Conservation (phyloP, 208 protist genomes). For the Endotrypanum monterogeii region DNA sequence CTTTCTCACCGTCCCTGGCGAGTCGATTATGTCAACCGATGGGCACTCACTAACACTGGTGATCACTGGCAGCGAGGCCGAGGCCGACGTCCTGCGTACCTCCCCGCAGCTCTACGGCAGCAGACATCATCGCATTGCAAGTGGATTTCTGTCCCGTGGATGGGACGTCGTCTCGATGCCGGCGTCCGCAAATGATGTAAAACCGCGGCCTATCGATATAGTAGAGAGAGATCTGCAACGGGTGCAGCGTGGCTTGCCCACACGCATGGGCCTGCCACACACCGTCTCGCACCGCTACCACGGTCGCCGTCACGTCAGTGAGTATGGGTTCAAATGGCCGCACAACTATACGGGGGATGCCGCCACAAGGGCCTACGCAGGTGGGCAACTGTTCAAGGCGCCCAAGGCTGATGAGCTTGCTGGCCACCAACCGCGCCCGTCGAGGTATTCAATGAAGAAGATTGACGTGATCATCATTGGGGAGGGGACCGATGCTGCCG, state of each 20-base stretch:
- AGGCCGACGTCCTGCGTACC: constrained; percentile 61
- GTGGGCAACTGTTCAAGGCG: constrained; percentile 74
- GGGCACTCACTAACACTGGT: constrained; percentile 64
- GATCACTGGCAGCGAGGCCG: constrained; percentile 41
- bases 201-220: constrained; percentile 40
- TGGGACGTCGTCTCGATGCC: constrained; percentile 80
- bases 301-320: constrained; percentile 72
- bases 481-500: constrained; percentile 41
- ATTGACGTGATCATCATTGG: constrained; percentile 72
- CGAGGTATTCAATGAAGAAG: constrained; percentile 42
- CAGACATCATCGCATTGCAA: constrained; percentile 81
- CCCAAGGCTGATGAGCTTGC: constrained; percentile 49
- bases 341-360: constrained; percentile 77
- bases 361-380: constrained; percentile 58
- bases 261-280: constrained; percentile 63
- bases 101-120: constrained; percentile 78
- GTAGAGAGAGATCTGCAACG: constrained; percentile 60
- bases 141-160: constrained; percentile 64
- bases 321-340: constrained; percentile 80
- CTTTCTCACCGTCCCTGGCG: constrained; percentile 69
- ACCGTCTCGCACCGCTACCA: constrained; percentile 76
- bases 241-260: constrained; percentile 71
- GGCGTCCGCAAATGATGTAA: constrained; percentile 3
- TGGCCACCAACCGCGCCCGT: constrained; percentile 51
- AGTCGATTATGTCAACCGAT: constrained; percentile 68